Evolutionary conservation across 768 basidiomycete species (phyloP).

Genomic region (Strobilomyces echinocephalus): DNA sequence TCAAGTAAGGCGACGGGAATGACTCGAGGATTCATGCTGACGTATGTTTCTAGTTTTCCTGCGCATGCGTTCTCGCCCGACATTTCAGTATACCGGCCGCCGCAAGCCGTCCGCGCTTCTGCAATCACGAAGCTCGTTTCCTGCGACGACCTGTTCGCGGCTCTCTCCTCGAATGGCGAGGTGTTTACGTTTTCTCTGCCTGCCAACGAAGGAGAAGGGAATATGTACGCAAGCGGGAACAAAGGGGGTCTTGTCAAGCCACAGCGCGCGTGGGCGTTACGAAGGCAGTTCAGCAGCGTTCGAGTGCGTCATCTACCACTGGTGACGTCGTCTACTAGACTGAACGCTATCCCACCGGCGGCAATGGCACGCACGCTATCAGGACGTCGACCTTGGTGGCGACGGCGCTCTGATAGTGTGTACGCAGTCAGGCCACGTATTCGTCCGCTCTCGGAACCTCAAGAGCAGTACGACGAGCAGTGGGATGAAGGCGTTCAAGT

Average conservation of each 20-base stretch:
- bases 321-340: neutral
- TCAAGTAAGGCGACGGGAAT: conserved; percentile 49
- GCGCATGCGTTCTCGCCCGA: conserved; percentile 70
- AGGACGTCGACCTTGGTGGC: conserved; percentile 86
- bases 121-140: conserved; percentile 75
- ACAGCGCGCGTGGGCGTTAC: conserved; percentile 85
- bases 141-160: conserved; percentile 77
- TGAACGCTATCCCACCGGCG: neutral
- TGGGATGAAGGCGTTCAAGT: conserved; percentile 58
- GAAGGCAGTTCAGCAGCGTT: conserved; percentile 83
- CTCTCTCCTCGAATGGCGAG: conserved; percentile 83
- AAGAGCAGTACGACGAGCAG: conserved; percentile 22
- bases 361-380: conserved; percentile 1
- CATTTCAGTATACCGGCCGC: conserved; percentile 76
- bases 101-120: conserved; percentile 64
- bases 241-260: conserved; percentile 52
- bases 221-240: conserved; percentile 15
- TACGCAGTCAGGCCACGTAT: conserved; percentile 93
- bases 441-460: conserved; percentile 63
- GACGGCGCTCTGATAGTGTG: conserved; percentile 89
- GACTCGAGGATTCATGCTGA: neutral
- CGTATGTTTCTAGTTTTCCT: conserved; percentile 53
- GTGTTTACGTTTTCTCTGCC: conserved; percentile 72
- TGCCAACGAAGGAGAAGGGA: conserved; percentile 28
- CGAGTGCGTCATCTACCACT: conserved; percentile 40